phyloP scores from a whole-genome alignment of 2,329 filamentous ascomycete genomes.

The Pseudogymnoascus sp. region DNA sequence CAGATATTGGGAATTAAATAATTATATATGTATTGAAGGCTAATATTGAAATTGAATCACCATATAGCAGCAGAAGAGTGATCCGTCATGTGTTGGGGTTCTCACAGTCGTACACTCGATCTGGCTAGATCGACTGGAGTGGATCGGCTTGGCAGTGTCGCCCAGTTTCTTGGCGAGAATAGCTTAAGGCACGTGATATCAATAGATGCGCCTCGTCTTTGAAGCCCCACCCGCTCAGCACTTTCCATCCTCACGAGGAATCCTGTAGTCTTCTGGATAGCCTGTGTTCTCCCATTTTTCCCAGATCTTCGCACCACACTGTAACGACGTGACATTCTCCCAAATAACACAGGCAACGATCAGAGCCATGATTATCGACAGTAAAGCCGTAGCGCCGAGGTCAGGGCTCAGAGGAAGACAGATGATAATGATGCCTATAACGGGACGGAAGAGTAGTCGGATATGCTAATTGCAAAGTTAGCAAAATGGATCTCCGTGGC shows the following conservation, averaged over 20 bases:
- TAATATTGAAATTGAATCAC: neutral
- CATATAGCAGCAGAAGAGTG: neutral
- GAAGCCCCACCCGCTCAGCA: neutral
- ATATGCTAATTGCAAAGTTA: conserved; percentile 12
- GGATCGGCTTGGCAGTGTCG: neutral
- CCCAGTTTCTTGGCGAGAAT: neutral
- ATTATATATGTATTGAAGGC: neutral
- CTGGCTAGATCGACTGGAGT: neutral
- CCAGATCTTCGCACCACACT: conserved; percentile 22
- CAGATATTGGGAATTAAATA: neutral
- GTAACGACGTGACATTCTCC: conserved; percentile 33
- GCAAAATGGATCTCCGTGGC: neutral
- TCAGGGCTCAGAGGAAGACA: conserved; percentile 30
- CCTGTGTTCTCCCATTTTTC: conserved; percentile 27
- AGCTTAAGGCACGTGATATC: neutral
- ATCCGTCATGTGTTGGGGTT: neutral
- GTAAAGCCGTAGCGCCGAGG: conserved; percentile 31
- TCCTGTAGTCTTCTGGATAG: conserved; percentile 21
- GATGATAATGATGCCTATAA: conserved; percentile 32
- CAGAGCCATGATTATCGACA: conserved; percentile 37
- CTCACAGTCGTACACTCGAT: neutral
- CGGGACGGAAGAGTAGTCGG: conserved; percentile 19
- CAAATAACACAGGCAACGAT: conserved; percentile 37
- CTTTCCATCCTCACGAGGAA: neutral
- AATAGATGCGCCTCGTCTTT: neutral